Evolutionary conservation across 345 rosid genomes (phyloP).

Genomic region (Boechera stricta): DNA sequence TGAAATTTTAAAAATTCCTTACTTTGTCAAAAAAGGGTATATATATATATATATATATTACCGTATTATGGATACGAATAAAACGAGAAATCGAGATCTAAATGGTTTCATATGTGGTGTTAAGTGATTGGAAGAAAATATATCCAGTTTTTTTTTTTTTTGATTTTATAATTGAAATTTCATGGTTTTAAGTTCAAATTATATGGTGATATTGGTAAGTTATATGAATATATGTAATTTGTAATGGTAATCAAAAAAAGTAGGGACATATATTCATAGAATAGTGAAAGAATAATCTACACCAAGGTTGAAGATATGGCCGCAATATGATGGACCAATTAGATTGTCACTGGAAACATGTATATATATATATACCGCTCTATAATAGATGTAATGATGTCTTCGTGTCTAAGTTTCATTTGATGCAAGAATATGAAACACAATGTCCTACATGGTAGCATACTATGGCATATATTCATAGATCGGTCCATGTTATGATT

Average conservation of each 20-base stretch:
- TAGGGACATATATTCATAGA: background rate
- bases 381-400: background rate
- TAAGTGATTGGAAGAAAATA: constrained; percentile 3
- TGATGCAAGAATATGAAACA: constrained; percentile 22
- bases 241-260: background rate
- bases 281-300: background rate
- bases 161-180: background rate
- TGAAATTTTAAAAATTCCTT: background rate
- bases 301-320: constrained; percentile 31
- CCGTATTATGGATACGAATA: background rate
- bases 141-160: background rate
- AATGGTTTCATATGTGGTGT: constrained; percentile 3
- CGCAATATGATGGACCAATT: constrained; percentile 27
- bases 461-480: constrained; percentile 20
- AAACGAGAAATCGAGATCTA: background rate
- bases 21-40: background rate
- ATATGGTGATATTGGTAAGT: constrained; percentile 1
- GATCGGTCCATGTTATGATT: constrained; percentile 12
- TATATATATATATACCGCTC: background rate
- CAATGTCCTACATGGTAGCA: constrained; percentile 31
- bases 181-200: background rate
- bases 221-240: background rate
- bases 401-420: constrained; percentile 26
- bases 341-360: background rate
- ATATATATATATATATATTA: background rate